Evolutionary conservation across 2,329 filamentous ascomycete species (phyloP).

Genomic region (Sporothrix inflata): DNA sequence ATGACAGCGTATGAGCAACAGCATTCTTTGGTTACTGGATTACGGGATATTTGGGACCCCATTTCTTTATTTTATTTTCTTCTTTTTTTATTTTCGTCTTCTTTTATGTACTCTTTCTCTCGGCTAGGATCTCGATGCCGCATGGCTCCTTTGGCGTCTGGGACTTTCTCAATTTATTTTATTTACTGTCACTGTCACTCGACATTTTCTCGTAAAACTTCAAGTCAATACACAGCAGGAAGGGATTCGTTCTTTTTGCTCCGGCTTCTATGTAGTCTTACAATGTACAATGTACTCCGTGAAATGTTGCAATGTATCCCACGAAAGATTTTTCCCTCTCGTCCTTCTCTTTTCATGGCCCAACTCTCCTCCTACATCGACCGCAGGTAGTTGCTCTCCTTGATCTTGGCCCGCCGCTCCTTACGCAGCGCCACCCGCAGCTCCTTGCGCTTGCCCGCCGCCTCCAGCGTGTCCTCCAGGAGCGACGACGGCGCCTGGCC

Average conservation of each 20-base stretch:
- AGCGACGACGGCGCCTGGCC: slow-evolving; percentile 43
- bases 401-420: slow-evolving; percentile 75
- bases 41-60: slow-evolving; percentile 1
- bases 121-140: not conserved
- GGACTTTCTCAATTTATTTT: not conserved
- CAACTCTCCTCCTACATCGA: slow-evolving; percentile 69
- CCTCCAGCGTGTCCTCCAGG: slow-evolving; percentile 49
- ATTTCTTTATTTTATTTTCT: not conserved
- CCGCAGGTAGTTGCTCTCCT: slow-evolving; percentile 85
- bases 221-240: not conserved
- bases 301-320: not conserved
- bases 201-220: not conserved
- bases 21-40: slow-evolving; percentile 10
- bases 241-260: not conserved
- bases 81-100: not conserved
- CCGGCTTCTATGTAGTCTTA: not conserved
- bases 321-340: not conserved
- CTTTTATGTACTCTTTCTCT: not conserved
- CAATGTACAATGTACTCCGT: slow-evolving; percentile 8
- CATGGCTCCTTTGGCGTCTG: not conserved
- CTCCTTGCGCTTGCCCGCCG: slow-evolving; percentile 59
- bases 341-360: too few species aligned
- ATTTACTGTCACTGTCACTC: not conserved
- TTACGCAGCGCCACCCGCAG: slow-evolving; percentile 72
- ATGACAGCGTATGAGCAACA: slow-evolving; percentile 23